phyloP scores from a whole-genome alignment of 1,284 basidiomycete genomes.

The Leucoagaricus sp. region DNA sequence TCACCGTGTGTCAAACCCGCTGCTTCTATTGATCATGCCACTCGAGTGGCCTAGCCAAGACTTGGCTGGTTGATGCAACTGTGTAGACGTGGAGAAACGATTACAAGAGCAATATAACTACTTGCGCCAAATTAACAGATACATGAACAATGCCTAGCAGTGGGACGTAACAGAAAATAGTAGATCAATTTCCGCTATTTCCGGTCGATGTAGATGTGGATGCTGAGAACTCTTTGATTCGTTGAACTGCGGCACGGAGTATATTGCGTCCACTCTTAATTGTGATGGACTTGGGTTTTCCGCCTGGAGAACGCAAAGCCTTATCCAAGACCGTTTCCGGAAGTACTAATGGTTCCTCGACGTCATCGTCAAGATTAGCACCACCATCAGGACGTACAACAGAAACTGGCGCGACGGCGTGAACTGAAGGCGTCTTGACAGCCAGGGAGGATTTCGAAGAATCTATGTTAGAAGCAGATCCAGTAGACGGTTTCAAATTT shows the following conservation, averaged over 20 bases:
- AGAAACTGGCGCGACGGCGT: constrained; percentile 38
- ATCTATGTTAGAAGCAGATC: background rate
- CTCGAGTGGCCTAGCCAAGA: too few relatives aligned
- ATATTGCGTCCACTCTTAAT: constrained; percentile 21
- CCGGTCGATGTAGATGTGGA: background rate
- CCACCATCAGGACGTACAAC: constrained; percentile 42
- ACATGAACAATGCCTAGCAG: too few relatives aligned
- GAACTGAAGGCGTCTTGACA: constrained; percentile 39
- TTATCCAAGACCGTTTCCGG: constrained; percentile 5
- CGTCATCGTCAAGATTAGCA: constrained; percentile 26
- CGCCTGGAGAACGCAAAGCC: constrained; percentile 5
- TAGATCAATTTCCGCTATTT: background rate
- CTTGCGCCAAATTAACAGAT: too few relatives aligned
- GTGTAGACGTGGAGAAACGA: too few relatives aligned
- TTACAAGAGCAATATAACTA: too few relatives aligned
- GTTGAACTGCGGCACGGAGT: constrained; percentile 36
- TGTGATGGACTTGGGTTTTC: constrained; percentile 3
- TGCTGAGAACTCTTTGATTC: constrained; percentile 31
- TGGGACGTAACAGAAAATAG: too few relatives aligned
- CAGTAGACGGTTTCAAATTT: background rate
- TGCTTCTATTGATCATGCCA: too few relatives aligned
- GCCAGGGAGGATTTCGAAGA: constrained; percentile 10
- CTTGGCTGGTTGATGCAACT: too few relatives aligned
- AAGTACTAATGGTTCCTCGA: constrained; percentile 7
- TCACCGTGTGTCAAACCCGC: too few relatives aligned